Percentiles rank a stretch among this genome's conserved stretches.
These are phyloP conservation scores for Mucor irregularis DNA, from an alignment of 371 early-diverging fungal species.

Conservation along the genomic window DNA sequence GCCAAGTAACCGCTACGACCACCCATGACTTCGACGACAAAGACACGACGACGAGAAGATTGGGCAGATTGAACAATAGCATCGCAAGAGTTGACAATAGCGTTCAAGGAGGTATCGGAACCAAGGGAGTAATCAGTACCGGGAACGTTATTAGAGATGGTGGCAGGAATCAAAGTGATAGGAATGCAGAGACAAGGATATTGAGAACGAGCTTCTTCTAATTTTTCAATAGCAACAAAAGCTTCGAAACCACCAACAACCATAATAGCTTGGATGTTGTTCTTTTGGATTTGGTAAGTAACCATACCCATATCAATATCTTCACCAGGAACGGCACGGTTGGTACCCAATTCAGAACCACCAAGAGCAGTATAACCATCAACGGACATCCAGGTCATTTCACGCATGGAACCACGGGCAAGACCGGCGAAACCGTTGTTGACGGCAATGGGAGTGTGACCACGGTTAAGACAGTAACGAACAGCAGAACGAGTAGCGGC, in stretches of 20 bases:
- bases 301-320: constrained; percentile 78
- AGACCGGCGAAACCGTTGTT: constrained; percentile 97
- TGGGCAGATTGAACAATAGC: constrained; percentile 91
- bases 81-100: constrained; percentile 93
- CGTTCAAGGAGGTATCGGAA: constrained; percentile 97
- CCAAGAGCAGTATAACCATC: constrained; percentile 91
- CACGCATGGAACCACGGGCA: constrained; percentile 73
- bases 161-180: constrained; percentile 94
- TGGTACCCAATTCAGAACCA: constrained; percentile 96
- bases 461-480: constrained; percentile 84
- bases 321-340: constrained; percentile 82
- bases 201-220: constrained; percentile 69
- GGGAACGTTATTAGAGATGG: constrained; percentile 98
- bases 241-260: constrained; percentile 97
- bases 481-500: constrained; percentile 92
- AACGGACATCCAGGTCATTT: constrained; percentile 85
- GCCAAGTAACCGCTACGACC: constrained; percentile 97
- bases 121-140: constrained; percentile 98
- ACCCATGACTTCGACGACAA: constrained; percentile 98
- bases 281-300: constrained; percentile 91
- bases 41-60: constrained; percentile 90
- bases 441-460: constrained; percentile 84
- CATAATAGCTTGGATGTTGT: constrained; percentile 86
- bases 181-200: constrained; percentile 93
- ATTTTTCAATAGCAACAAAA: constrained; percentile 74